Evolutionary conservation across 1,284 basidiomycete species (phyloP).

Genomic region (Boletus nobilissimus): DNA sequence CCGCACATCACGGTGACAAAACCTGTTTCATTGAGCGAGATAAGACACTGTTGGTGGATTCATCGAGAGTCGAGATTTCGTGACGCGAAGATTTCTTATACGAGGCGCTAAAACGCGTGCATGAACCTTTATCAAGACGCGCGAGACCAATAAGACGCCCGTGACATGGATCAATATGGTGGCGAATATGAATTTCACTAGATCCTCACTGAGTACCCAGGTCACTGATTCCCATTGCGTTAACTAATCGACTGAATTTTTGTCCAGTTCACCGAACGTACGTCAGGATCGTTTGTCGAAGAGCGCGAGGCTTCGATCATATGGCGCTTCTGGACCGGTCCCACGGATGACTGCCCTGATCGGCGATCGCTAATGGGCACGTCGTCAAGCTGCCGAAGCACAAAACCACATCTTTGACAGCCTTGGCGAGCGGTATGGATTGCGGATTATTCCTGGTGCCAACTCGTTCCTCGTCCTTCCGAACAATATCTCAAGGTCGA

Average conservation of each 20-base stretch:
- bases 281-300: constrained; percentile 85
- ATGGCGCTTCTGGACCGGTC: constrained; percentile 83
- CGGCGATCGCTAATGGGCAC: constrained; percentile 83
- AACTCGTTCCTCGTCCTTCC: constrained; percentile 87
- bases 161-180: constrained; percentile 82
- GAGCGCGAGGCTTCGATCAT: constrained; percentile 86
- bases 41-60: no score
- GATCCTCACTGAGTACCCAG: no score
- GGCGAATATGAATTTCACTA: constrained; percentile 76
- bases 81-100: no score
- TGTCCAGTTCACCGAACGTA: constrained; percentile 84
- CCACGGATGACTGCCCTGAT: constrained; percentile 53
- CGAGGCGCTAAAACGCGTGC: no score
- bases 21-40: no score
- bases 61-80: no score
- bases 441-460: constrained; percentile 81
- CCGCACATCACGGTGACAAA: no score
- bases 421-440: constrained; percentile 81
- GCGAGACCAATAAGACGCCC: constrained; percentile 46
- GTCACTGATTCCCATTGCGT: not conserved
- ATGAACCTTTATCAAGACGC: constrained; percentile 74
- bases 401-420: constrained; percentile 92
- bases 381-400: constrained; percentile 87
- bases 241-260: not conserved
- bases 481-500: constrained; percentile 83